These are phyloP conservation scores for Echium plantagineum DNA, from an alignment of 257 asterid species.

Conservation along the genomic window DNA sequence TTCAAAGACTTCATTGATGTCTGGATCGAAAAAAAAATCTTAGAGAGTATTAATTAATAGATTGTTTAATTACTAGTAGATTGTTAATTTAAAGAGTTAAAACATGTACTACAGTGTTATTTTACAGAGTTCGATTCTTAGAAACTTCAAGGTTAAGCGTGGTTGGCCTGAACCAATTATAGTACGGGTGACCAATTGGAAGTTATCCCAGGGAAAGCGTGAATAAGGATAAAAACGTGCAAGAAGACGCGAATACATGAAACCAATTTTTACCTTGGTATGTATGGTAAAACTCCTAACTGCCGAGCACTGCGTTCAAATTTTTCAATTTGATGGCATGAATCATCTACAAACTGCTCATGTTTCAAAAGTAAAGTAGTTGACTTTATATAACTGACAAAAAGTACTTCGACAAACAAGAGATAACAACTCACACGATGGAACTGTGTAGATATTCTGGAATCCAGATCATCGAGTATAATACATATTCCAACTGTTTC, in stretches of 20 bases:
- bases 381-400: not conserved
- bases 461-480: conserved; percentile 88
- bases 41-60: too few relatives aligned
- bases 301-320: conserved; percentile 75
- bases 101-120: too few relatives aligned
- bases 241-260: not conserved
- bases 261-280: conserved; percentile 62
- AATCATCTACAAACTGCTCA: conserved; percentile 42
- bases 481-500: conserved; percentile 80
- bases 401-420: not conserved
- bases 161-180: too few relatives aligned
- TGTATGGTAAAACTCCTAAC: conserved; percentile 72
- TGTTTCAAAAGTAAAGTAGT: not conserved
- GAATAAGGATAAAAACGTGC: too few relatives aligned
- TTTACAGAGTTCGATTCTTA: too few relatives aligned
- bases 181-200: too few relatives aligned
- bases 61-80: too few relatives aligned
- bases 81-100: too few relatives aligned
- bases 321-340: conserved; percentile 93
- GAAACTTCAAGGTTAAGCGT: too few relatives aligned
- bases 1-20: too few relatives aligned
- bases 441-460: conserved; percentile 65
- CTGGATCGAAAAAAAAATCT: too few relatives aligned
- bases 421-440: conserved; percentile 53
- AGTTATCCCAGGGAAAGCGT: too few relatives aligned